Evolutionary conservation across 768 basidiomycete species (phyloP).

Genomic region (Lactarius tabidus): DNA sequence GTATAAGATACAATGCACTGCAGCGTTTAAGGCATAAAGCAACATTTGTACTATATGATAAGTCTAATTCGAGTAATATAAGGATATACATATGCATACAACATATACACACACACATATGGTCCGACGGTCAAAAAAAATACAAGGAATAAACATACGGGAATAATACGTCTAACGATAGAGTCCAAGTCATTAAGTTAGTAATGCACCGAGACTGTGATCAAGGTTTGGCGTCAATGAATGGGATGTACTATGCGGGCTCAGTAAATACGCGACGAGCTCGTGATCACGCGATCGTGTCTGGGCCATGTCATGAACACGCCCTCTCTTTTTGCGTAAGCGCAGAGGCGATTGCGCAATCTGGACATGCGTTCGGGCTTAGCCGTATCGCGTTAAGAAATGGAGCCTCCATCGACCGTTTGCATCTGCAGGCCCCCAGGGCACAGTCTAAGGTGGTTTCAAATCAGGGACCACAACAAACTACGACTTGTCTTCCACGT

Average conservation of each 20-base stretch:
- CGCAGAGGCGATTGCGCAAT: constrained; percentile 23
- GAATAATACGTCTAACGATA: constrained; percentile 1
- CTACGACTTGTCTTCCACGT: constrained; percentile 2
- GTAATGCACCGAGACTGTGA: neutral
- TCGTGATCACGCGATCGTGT: constrained; percentile 6
- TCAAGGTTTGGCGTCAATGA: neutral
- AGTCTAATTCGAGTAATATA: neutral
- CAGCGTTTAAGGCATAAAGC: constrained; percentile 10
- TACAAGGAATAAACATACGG: constrained; percentile 22
- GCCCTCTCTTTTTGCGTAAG: neutral
- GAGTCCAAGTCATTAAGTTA: neutral
- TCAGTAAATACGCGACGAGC: neutral
- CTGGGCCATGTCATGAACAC: neutral
- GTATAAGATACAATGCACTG: neutral
- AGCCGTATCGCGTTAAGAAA: constrained; percentile 30
- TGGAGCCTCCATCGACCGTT: constrained; percentile 27
- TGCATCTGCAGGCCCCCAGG: constrained; percentile 20
- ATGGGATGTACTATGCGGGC: neutral
- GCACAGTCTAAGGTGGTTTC: constrained; percentile 14
- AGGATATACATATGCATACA: neutral
- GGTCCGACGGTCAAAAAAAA: neutral
- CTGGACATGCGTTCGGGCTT: constrained; percentile 25
- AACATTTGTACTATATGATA: neutral
- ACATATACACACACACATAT: neutral
- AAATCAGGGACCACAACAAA: constrained; percentile 1